Percentiles rank a stretch among this genome's conserved stretches.
These are phyloP conservation scores for Stachybotrys elegans DNA, from an alignment of 2,329 filamentous ascomycete species.

Conservation along the genomic window DNA sequence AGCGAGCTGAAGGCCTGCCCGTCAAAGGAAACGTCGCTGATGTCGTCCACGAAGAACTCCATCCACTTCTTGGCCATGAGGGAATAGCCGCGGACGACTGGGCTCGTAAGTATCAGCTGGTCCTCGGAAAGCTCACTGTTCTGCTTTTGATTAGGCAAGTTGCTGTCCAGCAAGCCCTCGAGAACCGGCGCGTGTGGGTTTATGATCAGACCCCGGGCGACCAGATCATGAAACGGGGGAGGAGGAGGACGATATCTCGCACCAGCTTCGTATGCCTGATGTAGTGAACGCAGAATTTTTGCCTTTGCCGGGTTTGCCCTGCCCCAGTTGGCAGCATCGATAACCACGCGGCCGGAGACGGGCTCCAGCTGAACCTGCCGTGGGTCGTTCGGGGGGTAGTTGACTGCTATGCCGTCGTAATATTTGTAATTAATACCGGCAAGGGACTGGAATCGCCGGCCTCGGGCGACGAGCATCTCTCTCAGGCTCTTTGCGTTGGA, in stretches of 20 bases:
- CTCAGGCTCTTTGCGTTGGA: conserved; percentile 29
- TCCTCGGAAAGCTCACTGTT: conserved; percentile 24
- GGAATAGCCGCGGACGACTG: conserved; percentile 41
- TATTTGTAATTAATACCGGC: conserved; percentile 43
- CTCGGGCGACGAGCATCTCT: conserved; percentile 30
- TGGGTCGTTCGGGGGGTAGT: conserved; percentile 13
- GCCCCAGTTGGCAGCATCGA: conserved; percentile 24
- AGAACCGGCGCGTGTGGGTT: too few relatives aligned
- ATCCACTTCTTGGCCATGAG: conserved; percentile 43
- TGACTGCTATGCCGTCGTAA: conserved; percentile 34
- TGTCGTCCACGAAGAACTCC: conserved; percentile 42
- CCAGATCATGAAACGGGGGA: too few relatives aligned
- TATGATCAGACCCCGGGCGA: too few relatives aligned
- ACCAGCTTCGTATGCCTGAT: neutral
- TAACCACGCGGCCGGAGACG: conserved; percentile 23
- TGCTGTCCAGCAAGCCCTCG: neutral
- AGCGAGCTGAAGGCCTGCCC: conserved; percentile 42
- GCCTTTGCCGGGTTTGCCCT: conserved; percentile 11
- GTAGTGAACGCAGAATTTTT: neutral
- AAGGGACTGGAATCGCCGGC: conserved; percentile 39
- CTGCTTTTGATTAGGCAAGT: neutral
- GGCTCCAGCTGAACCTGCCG: conserved; percentile 18
- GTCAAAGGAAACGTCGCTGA: conserved; percentile 42
- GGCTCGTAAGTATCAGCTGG: conserved; percentile 33
- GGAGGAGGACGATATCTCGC: conserved; percentile 14